These are phyloP conservation scores for Pichia cactophila DNA, from an alignment of 1,139 yeast genomes.

Conservation along the genomic window DNA sequence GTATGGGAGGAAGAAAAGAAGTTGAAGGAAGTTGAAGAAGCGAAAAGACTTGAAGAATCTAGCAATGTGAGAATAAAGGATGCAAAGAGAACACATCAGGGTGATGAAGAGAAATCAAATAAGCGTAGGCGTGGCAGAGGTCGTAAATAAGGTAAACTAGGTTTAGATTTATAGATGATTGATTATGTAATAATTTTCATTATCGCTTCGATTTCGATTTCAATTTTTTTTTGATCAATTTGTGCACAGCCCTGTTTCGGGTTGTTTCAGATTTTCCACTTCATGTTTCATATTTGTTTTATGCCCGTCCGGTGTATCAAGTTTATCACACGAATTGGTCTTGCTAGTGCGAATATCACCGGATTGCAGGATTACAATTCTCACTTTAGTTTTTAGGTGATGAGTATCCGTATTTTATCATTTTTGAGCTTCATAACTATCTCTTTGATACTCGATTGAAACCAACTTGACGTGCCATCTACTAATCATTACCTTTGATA, in stretches of 20 bases:
- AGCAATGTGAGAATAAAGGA: background rate
- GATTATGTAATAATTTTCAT: no score
- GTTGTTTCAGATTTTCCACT: slow-evolving; percentile 4
- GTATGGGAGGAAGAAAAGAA: slow-evolving; percentile 29
- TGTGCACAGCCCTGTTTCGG: background rate
- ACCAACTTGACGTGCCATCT: background rate
- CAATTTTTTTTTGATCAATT: no score
- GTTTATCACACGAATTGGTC: background rate
- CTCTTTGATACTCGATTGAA: background rate
- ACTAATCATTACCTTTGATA: background rate
- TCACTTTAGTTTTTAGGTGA: background rate
- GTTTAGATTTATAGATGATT: no score
- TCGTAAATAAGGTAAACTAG: slow-evolving; percentile 1
- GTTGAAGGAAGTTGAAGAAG: slow-evolving; percentile 12
- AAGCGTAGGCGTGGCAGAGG: slow-evolving; percentile 4
- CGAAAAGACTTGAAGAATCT: background rate
- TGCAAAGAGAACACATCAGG: slow-evolving; percentile 1
- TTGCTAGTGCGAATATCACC: background rate
- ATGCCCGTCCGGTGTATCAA: background rate
- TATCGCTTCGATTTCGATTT: no score
- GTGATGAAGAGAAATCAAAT: background rate
- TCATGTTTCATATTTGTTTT: background rate
- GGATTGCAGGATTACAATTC: background rate
- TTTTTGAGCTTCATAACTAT: background rate
- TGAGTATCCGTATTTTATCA: background rate